phyloP scores from a whole-genome alignment of 306 rosid species.

The Begonia masoniana region DNA sequence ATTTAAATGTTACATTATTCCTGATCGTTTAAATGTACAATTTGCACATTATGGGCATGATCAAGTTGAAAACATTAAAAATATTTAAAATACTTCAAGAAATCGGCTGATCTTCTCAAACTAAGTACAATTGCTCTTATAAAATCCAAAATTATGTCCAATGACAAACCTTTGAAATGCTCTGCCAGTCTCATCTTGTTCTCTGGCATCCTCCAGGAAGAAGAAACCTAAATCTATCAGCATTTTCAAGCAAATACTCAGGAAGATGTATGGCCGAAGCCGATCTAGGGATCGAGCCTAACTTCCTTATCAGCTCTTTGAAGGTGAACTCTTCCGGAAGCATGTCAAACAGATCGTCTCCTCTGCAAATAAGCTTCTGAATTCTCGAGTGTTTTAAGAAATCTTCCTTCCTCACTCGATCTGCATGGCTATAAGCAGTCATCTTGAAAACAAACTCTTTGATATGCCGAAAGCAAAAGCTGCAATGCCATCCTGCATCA shows the following conservation, averaged over 20 bases:
- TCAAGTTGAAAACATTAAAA: too few relatives aligned
- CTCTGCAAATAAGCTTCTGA: slow-evolving; percentile 58
- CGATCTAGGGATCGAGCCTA: slow-evolving; percentile 75
- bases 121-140: too few relatives aligned
- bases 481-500: slow-evolving; percentile 94
- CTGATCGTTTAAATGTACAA: too few relatives aligned
- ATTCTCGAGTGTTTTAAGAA: slow-evolving; percentile 60
- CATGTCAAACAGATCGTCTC: slow-evolving; percentile 75
- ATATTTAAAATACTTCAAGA: too few relatives aligned
- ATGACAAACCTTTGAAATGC: too few relatives aligned
- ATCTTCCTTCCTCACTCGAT: slow-evolving; percentile 47
- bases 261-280: slow-evolving; percentile 89
- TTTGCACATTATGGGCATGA: too few relatives aligned
- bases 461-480: slow-evolving; percentile 68
- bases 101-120: too few relatives aligned
- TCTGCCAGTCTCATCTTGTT: background rate
- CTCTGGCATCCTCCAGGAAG: slow-evolving; percentile 94
- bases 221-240: slow-evolving; percentile 58
- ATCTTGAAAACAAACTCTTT: slow-evolving; percentile 75
- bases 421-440: slow-evolving; percentile 91
- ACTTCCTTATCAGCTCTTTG: slow-evolving; percentile 59
- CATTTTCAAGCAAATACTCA: slow-evolving; percentile 64
- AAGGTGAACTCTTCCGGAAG: slow-evolving; percentile 83
- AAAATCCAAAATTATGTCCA: too few relatives aligned
- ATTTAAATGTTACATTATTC: too few relatives aligned